phyloP scores from a whole-genome alignment of 306 rosid genomes.

The Benincasa hispida region DNA sequence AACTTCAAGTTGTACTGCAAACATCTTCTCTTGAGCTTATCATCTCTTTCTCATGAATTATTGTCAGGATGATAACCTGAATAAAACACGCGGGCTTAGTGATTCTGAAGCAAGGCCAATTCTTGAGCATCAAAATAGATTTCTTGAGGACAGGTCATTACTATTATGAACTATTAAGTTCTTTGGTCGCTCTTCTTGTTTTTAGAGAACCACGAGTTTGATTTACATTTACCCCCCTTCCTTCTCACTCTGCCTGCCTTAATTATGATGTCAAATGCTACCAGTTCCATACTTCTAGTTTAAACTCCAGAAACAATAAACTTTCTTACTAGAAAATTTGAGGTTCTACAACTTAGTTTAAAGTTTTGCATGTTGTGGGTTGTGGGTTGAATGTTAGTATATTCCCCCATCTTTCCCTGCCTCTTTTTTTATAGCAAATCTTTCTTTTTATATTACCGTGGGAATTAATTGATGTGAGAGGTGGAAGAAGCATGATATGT shows the following conservation, averaged over 20 bases:
- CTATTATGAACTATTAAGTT: background rate
- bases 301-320: background rate
- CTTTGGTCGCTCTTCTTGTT: background rate
- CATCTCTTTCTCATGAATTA: background rate
- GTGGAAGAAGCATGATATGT: background rate
- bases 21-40: background rate
- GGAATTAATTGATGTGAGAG: background rate
- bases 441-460: background rate
- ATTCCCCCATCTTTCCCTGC: background rate
- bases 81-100: slow-evolving; percentile 18
- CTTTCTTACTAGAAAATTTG: background rate
- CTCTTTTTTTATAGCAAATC: background rate
- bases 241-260: background rate
- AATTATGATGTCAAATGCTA: background rate
- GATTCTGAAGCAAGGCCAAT: slow-evolving; percentile 18
- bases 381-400: background rate
- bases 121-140: slow-evolving; percentile 35
- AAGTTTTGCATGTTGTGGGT: background rate
- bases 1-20: slow-evolving; percentile 2
- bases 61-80: slow-evolving; percentile 30
- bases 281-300: background rate
- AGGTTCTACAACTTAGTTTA: background rate
- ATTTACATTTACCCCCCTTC: background rate
- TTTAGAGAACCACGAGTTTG: background rate
- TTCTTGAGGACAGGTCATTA: slow-evolving; percentile 58